Evolutionary conservation across 768 basidiomycete species (phyloP).

Genomic region (Suillus weaverae): DNA sequence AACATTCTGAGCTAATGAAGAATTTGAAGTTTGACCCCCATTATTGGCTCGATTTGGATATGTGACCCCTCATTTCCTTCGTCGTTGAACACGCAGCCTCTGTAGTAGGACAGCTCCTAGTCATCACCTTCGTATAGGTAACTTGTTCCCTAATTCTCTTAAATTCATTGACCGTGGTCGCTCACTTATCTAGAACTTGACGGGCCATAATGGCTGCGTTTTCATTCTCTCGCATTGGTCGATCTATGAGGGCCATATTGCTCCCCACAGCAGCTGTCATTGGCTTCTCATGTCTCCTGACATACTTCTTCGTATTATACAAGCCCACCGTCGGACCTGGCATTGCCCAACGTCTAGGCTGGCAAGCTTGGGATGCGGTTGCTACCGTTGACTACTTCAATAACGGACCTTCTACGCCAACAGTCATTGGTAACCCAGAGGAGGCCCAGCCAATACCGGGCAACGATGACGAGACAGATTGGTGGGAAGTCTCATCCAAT

Average conservation of each 20-base stretch:
- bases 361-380: conserved; percentile 86
- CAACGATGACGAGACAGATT: conserved; percentile 46
- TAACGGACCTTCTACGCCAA: conserved; percentile 1
- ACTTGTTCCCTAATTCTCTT: neutral
- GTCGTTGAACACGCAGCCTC: neutral
- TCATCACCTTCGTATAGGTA: neutral
- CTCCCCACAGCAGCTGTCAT: conserved; percentile 61
- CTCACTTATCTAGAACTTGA: conserved; percentile 9
- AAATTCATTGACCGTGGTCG: conserved; percentile 7
- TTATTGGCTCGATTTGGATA: neutral
- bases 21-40: neutral
- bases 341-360: conserved; percentile 69
- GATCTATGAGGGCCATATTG: conserved; percentile 54
- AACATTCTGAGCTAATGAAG: neutral
- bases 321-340: conserved; percentile 78
- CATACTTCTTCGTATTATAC: conserved; percentile 78
- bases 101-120: neutral
- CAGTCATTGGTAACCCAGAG: conserved; percentile 2
- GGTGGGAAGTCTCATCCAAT: conserved; percentile 61
- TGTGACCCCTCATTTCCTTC: neutral
- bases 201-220: conserved; percentile 38
- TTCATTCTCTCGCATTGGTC: conserved; percentile 43
- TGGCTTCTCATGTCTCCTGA: conserved; percentile 70
- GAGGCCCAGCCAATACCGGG: conserved; percentile 16
- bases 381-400: conserved; percentile 24